Percentiles rank a stretch among this genome's conserved stretches.
Conservation (phyloP, 169 alveolate species). For the Eimeria tenella region DNA sequence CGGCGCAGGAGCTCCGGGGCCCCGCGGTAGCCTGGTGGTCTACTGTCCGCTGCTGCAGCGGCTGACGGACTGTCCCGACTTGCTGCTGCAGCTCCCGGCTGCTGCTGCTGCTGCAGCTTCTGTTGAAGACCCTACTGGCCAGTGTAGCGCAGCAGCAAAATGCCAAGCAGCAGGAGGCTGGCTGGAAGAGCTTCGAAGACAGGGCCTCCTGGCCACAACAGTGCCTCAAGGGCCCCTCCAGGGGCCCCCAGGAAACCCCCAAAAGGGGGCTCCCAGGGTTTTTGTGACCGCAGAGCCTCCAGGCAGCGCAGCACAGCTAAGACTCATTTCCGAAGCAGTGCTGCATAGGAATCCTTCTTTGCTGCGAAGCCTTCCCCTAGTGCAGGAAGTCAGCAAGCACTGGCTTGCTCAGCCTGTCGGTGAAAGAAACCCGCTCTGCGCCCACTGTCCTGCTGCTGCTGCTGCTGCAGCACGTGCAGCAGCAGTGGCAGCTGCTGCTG, state of each 20-base stretch:
- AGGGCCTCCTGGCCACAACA: conserved; percentile 24
- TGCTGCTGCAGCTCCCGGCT: conserved; percentile 46
- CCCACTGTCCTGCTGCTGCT: conserved; percentile 22
- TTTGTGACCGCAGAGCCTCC: background rate
- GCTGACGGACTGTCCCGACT: background rate
- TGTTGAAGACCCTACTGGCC: background rate
- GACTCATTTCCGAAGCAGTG: conserved; percentile 4
- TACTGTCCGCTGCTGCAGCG: background rate
- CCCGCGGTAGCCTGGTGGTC: background rate
- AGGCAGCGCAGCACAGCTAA: background rate
- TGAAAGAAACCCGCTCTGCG: background rate
- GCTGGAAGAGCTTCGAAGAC: conserved; percentile 15
- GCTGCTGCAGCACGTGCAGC: conserved; percentile 12
- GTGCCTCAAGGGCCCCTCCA: too few relatives aligned
- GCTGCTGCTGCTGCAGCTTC: background rate
- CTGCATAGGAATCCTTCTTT: background rate
- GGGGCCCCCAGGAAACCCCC: too few relatives aligned
- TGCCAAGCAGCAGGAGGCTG: background rate
- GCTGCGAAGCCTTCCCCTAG: background rate
- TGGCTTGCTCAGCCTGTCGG: background rate
- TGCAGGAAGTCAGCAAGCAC: background rate
- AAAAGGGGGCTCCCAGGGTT: background rate
- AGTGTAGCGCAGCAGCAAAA: background rate
- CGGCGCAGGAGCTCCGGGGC: background rate
- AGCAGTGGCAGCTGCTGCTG: conserved; percentile 1